These are phyloP conservation scores for Cymbidium sinense DNA, from an alignment of 106 monocot species.

Conservation along the genomic window DNA sequence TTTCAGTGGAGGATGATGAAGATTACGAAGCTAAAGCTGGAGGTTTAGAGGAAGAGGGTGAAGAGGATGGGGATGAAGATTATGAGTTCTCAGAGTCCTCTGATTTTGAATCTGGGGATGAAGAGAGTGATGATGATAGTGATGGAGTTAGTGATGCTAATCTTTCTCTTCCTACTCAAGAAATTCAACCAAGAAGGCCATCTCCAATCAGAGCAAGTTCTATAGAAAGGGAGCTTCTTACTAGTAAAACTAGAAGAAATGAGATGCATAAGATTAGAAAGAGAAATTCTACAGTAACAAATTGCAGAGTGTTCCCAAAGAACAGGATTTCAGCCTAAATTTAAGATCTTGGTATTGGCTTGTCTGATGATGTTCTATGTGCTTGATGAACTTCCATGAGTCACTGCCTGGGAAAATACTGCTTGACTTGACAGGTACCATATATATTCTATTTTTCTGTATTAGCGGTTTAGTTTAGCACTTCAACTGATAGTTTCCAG, in stretches of 20 bases:
- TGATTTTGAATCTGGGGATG: constrained; percentile 12
- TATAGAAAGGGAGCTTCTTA: background rate
- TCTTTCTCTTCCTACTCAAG: background rate
- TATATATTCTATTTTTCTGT: background rate
- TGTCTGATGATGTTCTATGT: background rate
- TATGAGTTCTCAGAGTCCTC: background rate
- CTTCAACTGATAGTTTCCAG: no score
- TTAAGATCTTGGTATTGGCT: background rate
- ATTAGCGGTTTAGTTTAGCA: no score
- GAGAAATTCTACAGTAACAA: background rate
- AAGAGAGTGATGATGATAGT: constrained; percentile 24
- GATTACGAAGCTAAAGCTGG: constrained; percentile 7
- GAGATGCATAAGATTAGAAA: constrained; percentile 1
- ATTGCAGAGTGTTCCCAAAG: background rate
- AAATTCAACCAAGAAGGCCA: background rate
- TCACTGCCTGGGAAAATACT: background rate
- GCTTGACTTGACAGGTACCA: background rate
- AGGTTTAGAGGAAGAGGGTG: constrained; percentile 11
- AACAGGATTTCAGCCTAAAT: background rate
- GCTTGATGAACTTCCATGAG: background rate
- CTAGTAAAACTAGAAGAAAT: constrained; percentile 5
- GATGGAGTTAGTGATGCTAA: constrained; percentile 5
- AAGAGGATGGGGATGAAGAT: constrained; percentile 20
- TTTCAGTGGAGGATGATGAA: constrained; percentile 1
- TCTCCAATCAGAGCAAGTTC: constrained; percentile 1